Conservation (phyloP, 192 early-diverging fungal species). For the Coemansia sp. region DNA sequence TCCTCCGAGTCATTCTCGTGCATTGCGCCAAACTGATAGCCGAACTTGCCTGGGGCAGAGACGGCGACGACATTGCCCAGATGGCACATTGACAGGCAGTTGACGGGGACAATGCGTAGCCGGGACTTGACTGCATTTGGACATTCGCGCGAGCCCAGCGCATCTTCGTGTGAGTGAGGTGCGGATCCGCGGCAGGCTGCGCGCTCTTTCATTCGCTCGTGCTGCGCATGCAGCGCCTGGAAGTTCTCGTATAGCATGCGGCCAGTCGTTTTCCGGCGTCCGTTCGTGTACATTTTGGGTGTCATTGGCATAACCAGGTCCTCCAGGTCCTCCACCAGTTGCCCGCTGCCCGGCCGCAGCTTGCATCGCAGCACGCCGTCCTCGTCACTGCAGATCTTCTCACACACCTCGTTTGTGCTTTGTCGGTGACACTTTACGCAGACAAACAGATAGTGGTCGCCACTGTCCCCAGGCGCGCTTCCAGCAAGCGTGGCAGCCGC, state of each 20-base stretch:
- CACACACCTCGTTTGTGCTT: slow-evolving; percentile 51
- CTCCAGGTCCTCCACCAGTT: slow-evolving; percentile 39
- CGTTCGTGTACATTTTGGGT: slow-evolving; percentile 43
- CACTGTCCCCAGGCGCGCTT: not conserved
- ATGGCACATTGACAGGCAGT: slow-evolving; percentile 50
- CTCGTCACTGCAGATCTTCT: slow-evolving; percentile 52
- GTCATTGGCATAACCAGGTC: slow-evolving; percentile 52
- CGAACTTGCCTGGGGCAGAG: slow-evolving; percentile 39
- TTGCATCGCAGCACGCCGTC: slow-evolving; percentile 48
- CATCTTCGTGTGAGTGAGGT: slow-evolving; percentile 15
- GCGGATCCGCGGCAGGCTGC: slow-evolving; percentile 37
- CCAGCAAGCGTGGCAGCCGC: not conserved
- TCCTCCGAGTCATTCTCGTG: slow-evolving; percentile 47
- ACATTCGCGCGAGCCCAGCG: slow-evolving; percentile 26
- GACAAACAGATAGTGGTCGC: slow-evolving; percentile 51
- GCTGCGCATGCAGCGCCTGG: slow-evolving; percentile 42
- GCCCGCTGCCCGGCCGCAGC: slow-evolving; percentile 39
- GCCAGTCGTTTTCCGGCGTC: slow-evolving; percentile 46
- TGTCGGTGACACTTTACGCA: slow-evolving; percentile 51
- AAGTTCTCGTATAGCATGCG: slow-evolving; percentile 52
- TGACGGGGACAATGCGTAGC: slow-evolving; percentile 49
- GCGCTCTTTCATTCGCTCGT: slow-evolving; percentile 43
- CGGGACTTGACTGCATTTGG: no score
- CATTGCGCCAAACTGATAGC: slow-evolving; percentile 52
- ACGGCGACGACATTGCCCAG: slow-evolving; percentile 44